These are phyloP conservation scores for Glycine tomentella DNA, from an alignment of 306 rosid species.

Conservation along the genomic window DNA sequence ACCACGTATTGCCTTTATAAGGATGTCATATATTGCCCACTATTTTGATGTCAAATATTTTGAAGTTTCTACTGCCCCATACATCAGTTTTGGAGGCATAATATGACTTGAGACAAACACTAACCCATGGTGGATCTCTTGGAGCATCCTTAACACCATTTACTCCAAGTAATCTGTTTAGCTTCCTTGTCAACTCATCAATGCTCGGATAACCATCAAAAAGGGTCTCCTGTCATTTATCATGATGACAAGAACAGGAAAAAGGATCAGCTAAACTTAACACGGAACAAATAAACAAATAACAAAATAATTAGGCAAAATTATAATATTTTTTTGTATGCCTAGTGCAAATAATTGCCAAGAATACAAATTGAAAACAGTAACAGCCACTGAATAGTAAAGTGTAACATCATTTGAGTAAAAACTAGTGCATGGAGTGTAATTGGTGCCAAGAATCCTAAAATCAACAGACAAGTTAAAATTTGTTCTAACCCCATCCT, in stretches of 20 bases:
- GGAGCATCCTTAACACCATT: slow-evolving; percentile 14
- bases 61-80: slow-evolving; percentile 51
- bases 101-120: slow-evolving; percentile 62
- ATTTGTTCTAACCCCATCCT: slow-evolving; percentile 69
- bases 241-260: background rate
- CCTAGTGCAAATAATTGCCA: background rate
- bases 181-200: slow-evolving; percentile 47
- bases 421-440: background rate
- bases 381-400: too few species aligned
- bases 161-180: slow-evolving; percentile 64
- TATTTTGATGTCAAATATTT: slow-evolving; percentile 61
- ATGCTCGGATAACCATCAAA: slow-evolving; percentile 56
- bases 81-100: slow-evolving; percentile 36
- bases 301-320: background rate
- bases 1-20: background rate
- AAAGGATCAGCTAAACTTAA: background rate
- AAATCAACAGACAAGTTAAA: background rate
- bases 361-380: background rate
- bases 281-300: background rate
- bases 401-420: too few species aligned
- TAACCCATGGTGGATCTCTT: slow-evolving; percentile 84
- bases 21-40: slow-evolving; percentile 5
- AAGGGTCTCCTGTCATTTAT: slow-evolving; percentile 56
- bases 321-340: background rate
- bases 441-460: slow-evolving; percentile 16